Evolutionary conservation across 768 basidiomycete genomes (phyloP).

Genomic region (Suillus plorans): DNA sequence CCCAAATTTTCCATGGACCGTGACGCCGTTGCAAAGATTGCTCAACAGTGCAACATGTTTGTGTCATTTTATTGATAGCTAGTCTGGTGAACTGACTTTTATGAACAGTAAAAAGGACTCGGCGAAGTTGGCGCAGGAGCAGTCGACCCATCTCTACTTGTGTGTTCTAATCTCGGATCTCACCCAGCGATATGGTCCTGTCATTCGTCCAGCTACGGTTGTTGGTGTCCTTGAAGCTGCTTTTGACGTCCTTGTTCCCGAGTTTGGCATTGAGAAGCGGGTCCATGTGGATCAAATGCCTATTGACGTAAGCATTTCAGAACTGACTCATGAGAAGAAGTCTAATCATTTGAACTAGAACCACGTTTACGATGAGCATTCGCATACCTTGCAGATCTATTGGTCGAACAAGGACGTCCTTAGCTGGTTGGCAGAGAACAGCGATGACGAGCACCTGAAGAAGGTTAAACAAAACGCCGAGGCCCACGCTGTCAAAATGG

Average conservation of each 20-base stretch:
- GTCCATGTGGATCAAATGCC: constrained; percentile 99
- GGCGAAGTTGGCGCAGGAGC: constrained; percentile 89
- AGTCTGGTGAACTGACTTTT: constrained; percentile 2
- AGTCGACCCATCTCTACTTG: constrained; percentile 92
- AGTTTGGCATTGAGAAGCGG: constrained; percentile 98
- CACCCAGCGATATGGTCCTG: constrained; percentile 92
- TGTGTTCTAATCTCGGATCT: constrained; percentile 94
- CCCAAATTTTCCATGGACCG: constrained; percentile 96
- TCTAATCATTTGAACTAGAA: constrained; percentile 55
- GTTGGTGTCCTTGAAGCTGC: constrained; percentile 96
- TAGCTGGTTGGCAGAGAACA: constrained; percentile 91
- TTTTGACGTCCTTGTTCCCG: constrained; percentile 93
- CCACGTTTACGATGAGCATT: constrained; percentile 94
- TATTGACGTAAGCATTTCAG: constrained; percentile 67
- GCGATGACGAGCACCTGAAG: constrained; percentile 93
- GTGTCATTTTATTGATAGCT: constrained; percentile 23
- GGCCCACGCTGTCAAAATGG: constrained; percentile 89
- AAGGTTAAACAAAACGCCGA: constrained; percentile 93
- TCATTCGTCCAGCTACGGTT: constrained; percentile 92
- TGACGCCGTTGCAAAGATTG: constrained; percentile 95
- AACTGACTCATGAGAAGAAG: neutral
- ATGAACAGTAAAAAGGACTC: constrained; percentile 80
- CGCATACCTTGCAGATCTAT: constrained; percentile 89
- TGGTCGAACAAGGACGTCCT: constrained; percentile 96
- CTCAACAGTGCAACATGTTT: constrained; percentile 97